Percentiles rank a stretch among this genome's conserved stretches.
Conservation (phyloP, 2,329 filamentous ascomycete genomes). For the Alternaria novae-zelandiae region DNA sequence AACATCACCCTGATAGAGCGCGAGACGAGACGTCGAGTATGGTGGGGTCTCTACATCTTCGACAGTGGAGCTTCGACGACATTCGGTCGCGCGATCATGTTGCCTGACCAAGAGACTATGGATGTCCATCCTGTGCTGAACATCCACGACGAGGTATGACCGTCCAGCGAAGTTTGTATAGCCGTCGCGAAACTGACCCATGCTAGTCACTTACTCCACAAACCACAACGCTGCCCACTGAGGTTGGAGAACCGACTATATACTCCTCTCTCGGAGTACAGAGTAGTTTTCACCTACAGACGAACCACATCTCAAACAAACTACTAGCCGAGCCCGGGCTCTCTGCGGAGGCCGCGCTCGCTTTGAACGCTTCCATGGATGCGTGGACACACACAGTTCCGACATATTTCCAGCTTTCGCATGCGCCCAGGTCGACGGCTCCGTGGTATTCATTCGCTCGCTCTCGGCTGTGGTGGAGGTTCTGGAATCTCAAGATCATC, state of each 20-base stretch:
- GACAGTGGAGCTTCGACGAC: constrained; percentile 36
- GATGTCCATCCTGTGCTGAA: constrained; percentile 33
- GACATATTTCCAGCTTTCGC: constrained; percentile 22
- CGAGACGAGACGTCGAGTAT: constrained; percentile 30
- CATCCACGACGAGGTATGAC: constrained; percentile 26
- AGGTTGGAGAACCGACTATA: constrained; percentile 24
- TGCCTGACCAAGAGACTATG: constrained; percentile 34
- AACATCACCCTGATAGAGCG: constrained; percentile 34
- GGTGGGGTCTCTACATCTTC: constrained; percentile 36
- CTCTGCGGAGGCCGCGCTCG: constrained; percentile 32
- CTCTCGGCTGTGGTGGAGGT: constrained; percentile 34
- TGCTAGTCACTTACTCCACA: constrained; percentile 30
- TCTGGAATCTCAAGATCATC: constrained; percentile 37
- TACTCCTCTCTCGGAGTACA: constrained; percentile 30
- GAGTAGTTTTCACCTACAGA: constrained; percentile 32
- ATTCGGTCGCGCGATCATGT: constrained; percentile 32
- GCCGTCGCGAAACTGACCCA: not conserved
- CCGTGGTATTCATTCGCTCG: constrained; percentile 31
- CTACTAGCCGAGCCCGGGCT: constrained; percentile 32
- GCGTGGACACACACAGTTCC: constrained; percentile 26
- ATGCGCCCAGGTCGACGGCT: constrained; percentile 9
- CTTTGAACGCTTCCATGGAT: constrained; percentile 24
- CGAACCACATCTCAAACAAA: constrained; percentile 32
- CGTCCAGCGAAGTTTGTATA: not conserved
- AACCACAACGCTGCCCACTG: constrained; percentile 21